Evolutionary conservation across 352 stramenopile species (phyloP).

Genomic region (Phytophthora sojae): DNA sequence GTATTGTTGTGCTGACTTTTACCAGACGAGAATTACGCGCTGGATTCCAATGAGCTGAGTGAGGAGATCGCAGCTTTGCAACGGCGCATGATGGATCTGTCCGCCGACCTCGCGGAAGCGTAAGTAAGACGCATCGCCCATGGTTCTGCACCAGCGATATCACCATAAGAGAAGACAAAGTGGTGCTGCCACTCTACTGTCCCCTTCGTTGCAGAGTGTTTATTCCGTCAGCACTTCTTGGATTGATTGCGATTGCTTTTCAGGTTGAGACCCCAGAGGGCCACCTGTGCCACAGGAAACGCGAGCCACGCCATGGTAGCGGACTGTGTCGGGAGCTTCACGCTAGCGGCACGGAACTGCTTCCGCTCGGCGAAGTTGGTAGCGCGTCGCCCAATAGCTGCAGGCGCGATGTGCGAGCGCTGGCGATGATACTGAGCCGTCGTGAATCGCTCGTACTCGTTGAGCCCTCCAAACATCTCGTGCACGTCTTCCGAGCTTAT

Average conservation of each 20-base stretch:
- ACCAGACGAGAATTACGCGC: slow-evolving; percentile 57
- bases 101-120: slow-evolving; percentile 55
- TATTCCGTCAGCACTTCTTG: slow-evolving; percentile 32
- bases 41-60: slow-evolving; percentile 67
- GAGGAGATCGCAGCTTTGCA: slow-evolving; percentile 71
- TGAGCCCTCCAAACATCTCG: background rate
- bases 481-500: background rate
- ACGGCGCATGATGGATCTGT: slow-evolving; percentile 69
- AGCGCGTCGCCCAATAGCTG: slow-evolving; percentile 64
- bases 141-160: background rate
- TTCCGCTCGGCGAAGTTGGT: slow-evolving; percentile 78
- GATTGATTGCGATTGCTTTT: slow-evolving; percentile 58
- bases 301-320: slow-evolving; percentile 64
- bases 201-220: background rate
- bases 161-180: background rate
- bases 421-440: background rate
- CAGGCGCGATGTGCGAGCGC: background rate
- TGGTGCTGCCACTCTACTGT: background rate
- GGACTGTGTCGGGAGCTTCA: slow-evolving; percentile 44
- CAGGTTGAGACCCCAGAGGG: slow-evolving; percentile 71
- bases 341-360: slow-evolving; percentile 54
- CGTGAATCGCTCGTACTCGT: background rate
- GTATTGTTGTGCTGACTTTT: background rate
- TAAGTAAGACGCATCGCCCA: slow-evolving; percentile 18
- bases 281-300: slow-evolving; percentile 59